Evolutionary conservation across 2,329 filamentous ascomycete species (phyloP).

Genomic region (Fusarium sp.): DNA sequence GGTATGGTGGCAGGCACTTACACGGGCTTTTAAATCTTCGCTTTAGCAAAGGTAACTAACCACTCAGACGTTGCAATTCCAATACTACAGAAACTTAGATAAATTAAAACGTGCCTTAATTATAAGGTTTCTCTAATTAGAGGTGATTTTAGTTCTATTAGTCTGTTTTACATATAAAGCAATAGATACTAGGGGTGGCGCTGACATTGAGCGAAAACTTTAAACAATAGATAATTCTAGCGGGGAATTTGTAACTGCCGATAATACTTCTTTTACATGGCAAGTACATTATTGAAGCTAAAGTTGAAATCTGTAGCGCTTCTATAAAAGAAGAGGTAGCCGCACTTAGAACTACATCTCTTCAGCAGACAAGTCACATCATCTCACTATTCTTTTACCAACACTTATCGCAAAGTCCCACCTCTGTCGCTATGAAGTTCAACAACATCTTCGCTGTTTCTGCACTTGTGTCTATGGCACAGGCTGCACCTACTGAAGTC

Average conservation of each 20-base stretch:
- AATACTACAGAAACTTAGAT: background rate
- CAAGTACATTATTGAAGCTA: accelerated
- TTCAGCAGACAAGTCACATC: background rate
- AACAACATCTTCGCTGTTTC: background rate
- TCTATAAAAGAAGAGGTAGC: background rate
- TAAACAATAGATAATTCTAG: background rate
- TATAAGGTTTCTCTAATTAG: too few relatives aligned
- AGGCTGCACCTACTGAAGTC: background rate
- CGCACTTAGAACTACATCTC: background rate
- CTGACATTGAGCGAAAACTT: background rate
- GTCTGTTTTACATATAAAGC: background rate
- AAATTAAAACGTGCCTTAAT: background rate
- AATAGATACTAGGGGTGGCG: background rate
- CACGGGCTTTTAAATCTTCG: background rate
- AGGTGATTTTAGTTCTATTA: background rate
- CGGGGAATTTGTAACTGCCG: background rate
- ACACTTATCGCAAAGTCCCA: background rate
- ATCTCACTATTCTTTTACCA: background rate
- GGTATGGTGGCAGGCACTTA: too few relatives aligned
- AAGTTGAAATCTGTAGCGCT: background rate
- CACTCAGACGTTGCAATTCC: background rate
- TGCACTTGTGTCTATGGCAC: background rate
- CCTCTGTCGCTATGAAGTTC: background rate
- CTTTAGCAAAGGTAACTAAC: background rate
- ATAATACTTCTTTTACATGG: accelerated